phyloP scores from a whole-genome alignment of 2,329 filamentous ascomycete genomes.

The Xylaria hypoxylon region DNA sequence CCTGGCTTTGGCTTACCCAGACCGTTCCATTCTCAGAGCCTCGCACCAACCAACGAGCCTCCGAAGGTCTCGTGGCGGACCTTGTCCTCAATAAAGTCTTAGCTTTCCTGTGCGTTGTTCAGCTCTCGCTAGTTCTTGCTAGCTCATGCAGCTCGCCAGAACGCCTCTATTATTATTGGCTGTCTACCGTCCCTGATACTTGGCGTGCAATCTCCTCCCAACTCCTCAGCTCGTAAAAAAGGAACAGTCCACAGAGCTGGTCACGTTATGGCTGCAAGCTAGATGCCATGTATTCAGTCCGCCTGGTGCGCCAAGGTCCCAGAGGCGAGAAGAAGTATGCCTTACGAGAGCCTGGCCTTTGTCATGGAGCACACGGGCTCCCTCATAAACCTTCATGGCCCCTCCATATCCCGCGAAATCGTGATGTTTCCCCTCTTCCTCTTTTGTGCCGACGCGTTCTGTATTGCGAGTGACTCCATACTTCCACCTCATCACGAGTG shows the following conservation, averaged over 20 bases:
- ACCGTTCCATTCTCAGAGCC: conserved; percentile 25
- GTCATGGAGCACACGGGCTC: not conserved
- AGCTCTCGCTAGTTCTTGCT: conserved; percentile 48
- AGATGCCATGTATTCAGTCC: conserved; percentile 14
- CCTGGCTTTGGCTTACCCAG: conserved; percentile 29
- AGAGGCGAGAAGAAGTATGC: conserved; percentile 35
- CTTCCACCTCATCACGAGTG: conserved; percentile 22
- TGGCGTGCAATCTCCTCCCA: conserved; percentile 45
- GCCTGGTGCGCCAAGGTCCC: conserved; percentile 6
- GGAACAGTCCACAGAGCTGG: conserved; percentile 42
- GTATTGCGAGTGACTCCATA: conserved; percentile 16
- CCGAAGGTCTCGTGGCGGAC: conserved; percentile 39
- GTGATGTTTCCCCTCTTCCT: conserved; percentile 29
- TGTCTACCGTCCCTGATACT: conserved; percentile 39
- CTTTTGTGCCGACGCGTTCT: conserved; percentile 22
- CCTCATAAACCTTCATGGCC: conserved; percentile 34
- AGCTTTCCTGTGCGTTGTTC: conserved; percentile 47
- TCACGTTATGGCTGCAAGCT: conserved; percentile 28
- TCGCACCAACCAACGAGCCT: conserved; percentile 8
- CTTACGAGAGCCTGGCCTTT: conserved; percentile 31
- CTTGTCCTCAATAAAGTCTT: conserved; percentile 45
- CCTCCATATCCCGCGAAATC: conserved; percentile 21
- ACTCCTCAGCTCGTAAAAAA: conserved; percentile 36
- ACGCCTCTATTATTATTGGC: conserved; percentile 44
- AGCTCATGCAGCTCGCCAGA: conserved; percentile 50